A percentile compares a stretch with the other conserved stretches of the same genome.
Conservation (phyloP, 371 early-diverging fungal genomes). For the Zopfochytrium polystomum region DNA sequence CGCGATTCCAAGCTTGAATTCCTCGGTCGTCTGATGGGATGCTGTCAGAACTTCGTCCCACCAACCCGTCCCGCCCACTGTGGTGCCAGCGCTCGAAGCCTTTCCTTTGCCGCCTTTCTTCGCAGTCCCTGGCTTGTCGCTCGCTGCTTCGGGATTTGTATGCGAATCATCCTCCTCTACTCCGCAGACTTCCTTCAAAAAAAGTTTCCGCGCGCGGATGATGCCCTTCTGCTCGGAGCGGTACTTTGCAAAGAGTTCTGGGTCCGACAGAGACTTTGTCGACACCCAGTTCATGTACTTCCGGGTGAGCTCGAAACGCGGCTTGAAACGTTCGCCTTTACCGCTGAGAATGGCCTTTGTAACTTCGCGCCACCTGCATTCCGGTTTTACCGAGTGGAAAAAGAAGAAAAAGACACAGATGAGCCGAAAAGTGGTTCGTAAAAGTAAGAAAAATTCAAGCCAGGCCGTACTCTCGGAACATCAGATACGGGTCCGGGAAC, state of each 20-base stretch:
- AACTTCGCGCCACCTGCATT: conserved; percentile 78
- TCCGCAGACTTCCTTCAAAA: conserved; percentile 51
- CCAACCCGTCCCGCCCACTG: too few relatives aligned
- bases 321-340: conserved; percentile 33
- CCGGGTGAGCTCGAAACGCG: conserved; percentile 59
- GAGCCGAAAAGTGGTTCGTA: not conserved
- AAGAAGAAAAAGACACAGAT: not conserved
- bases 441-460: not conserved
- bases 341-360: conserved; percentile 59
- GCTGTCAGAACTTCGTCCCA: conserved; percentile 16
- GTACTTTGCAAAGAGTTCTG: conserved; percentile 68
- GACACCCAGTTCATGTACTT: conserved; percentile 77
- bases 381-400: too few relatives aligned
- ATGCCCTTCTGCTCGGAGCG: conserved; percentile 74
- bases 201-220: conserved; percentile 68
- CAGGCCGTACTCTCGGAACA: conserved; percentile 84
- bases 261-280: conserved; percentile 55
- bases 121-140: too few relatives aligned
- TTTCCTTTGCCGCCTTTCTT: too few relatives aligned
- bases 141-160: too few relatives aligned
- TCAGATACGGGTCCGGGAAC: conserved; percentile 85
- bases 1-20: conserved; percentile 30
- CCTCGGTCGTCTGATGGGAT: conserved; percentile 28
- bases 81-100: too few relatives aligned
- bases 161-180: conserved; percentile 10